Evolutionary conservation across 306 rosid species (phyloP).

Genomic region (Myrica gale): DNA sequence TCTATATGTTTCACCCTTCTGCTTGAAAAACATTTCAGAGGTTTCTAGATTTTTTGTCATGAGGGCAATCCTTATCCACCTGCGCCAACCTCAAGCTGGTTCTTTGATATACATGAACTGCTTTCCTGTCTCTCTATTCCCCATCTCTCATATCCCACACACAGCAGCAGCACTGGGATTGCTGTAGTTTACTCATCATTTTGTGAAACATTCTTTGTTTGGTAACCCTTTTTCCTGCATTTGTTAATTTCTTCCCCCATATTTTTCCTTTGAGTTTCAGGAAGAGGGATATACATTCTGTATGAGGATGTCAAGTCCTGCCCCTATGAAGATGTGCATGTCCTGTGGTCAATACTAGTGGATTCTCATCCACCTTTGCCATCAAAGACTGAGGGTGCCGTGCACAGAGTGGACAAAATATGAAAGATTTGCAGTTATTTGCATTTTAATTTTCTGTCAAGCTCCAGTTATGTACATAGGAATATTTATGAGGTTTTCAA

Average conservation of each 20-base stretch:
- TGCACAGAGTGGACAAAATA: conserved; percentile 21
- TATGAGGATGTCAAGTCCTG: conserved; percentile 92
- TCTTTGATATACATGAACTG: not conserved
- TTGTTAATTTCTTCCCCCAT: not conserved
- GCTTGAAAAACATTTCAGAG: not conserved
- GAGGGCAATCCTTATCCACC: no score
- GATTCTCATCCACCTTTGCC: conserved; percentile 65
- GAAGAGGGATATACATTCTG: conserved; percentile 84
- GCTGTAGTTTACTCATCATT: not conserved
- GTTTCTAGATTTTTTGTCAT: not conserved
- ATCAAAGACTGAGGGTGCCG: conserved; percentile 39
- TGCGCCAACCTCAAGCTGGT: no score
- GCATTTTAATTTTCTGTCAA: conserved; percentile 14
- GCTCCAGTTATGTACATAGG: conserved; percentile 28
- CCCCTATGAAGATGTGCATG: conserved; percentile 85
- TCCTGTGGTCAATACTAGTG: conserved; percentile 90
- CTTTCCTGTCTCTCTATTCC: not conserved
- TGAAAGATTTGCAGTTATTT: conserved; percentile 36
- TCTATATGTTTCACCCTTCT: not conserved
- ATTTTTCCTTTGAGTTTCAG: conserved; percentile 34
- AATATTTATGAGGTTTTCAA: conserved; percentile 33
- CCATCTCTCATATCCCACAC: not conserved
- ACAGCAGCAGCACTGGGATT: not conserved
- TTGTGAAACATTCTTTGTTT: not conserved
- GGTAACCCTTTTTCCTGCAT: not conserved